These are phyloP conservation scores for Neonectria sp. DNA, from an alignment of 2,329 filamentous ascomycete species.

Conservation along the genomic window DNA sequence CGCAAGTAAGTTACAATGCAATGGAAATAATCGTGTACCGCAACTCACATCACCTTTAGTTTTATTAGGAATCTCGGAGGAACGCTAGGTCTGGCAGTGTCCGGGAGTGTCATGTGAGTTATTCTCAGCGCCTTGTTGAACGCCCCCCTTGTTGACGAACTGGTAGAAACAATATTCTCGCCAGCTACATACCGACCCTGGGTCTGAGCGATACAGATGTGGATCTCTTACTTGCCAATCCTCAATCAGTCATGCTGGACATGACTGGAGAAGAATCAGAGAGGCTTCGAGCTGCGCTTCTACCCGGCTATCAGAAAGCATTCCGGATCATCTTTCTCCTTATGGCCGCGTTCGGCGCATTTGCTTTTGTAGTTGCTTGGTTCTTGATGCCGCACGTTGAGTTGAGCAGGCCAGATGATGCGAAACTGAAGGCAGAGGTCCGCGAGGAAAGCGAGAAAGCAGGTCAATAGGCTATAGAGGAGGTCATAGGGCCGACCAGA, in stretches of 20 bases:
- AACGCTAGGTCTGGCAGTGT: constrained; percentile 57
- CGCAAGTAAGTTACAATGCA: constrained; percentile 53
- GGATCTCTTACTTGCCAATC: constrained; percentile 52
- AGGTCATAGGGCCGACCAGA: too few relatives aligned
- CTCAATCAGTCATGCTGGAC: constrained; percentile 50
- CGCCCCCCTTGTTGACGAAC: neutral
- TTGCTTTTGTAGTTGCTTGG: constrained; percentile 56
- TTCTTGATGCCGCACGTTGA: constrained; percentile 58
- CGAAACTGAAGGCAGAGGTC: constrained; percentile 54
- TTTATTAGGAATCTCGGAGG: constrained; percentile 58
- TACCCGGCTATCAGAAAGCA: constrained; percentile 55
- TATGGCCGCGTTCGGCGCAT: constrained; percentile 53
- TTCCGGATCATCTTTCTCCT: constrained; percentile 58
- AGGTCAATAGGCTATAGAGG: too few relatives aligned
- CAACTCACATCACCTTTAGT: constrained; percentile 36
- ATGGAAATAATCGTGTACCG: too few relatives aligned
- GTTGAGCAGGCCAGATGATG: constrained; percentile 55
- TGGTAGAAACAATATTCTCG: constrained; percentile 56
- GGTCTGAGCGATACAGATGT: constrained; percentile 39
- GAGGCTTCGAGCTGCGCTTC: constrained; percentile 48
- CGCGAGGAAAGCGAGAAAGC: constrained; percentile 34
- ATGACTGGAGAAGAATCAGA: constrained; percentile 49
- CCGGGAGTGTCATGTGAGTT: constrained; percentile 54
- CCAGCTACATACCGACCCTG: constrained; percentile 47
- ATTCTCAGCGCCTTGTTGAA: too few relatives aligned